Percentiles rank a stretch among this genome's conserved stretches.
phyloP scores from a whole-genome alignment of 139 green algal genomes.

The Tetraselmis chui region DNA sequence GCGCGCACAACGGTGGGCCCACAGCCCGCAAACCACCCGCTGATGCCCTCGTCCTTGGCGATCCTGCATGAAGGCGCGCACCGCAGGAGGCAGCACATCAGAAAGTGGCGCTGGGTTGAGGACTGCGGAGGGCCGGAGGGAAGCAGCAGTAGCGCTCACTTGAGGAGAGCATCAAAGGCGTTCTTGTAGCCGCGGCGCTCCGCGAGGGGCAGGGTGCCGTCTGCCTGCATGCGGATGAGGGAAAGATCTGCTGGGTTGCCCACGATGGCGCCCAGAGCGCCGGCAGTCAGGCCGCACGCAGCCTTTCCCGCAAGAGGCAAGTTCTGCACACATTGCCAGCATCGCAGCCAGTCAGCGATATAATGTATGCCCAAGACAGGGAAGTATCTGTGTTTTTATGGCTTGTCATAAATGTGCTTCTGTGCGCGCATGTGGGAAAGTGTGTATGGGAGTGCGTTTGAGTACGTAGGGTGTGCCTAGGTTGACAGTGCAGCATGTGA shows the following conservation, averaged over 20 bases:
- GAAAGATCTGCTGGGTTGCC: conserved; percentile 93
- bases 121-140: background rate
- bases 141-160: conserved; percentile 3
- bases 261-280: conserved; percentile 87
- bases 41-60: conserved; percentile 70
- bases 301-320: conserved; percentile 84
- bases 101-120: background rate
- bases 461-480: too few species aligned
- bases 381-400: background rate
- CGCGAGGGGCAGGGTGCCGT: conserved; percentile 66
- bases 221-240: conserved; percentile 94
- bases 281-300: conserved; percentile 76
- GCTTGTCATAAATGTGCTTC: background rate
- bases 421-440: too few species aligned
- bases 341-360: conserved; percentile 9
- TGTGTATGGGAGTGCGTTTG: too few species aligned
- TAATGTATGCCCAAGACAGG: background rate
- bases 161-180: conserved; percentile 46
- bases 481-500: too few species aligned
- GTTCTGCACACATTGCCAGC: conserved; percentile 33
- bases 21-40: conserved; percentile 83
- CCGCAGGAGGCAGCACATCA: background rate
- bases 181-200: conserved; percentile 91
- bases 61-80: conserved; percentile 41
- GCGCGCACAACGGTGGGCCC: conserved; percentile 90